These are phyloP conservation scores for Neoboletus brunneissimus DNA, from an alignment of 768 basidiomycete genomes.

Conservation along the genomic window DNA sequence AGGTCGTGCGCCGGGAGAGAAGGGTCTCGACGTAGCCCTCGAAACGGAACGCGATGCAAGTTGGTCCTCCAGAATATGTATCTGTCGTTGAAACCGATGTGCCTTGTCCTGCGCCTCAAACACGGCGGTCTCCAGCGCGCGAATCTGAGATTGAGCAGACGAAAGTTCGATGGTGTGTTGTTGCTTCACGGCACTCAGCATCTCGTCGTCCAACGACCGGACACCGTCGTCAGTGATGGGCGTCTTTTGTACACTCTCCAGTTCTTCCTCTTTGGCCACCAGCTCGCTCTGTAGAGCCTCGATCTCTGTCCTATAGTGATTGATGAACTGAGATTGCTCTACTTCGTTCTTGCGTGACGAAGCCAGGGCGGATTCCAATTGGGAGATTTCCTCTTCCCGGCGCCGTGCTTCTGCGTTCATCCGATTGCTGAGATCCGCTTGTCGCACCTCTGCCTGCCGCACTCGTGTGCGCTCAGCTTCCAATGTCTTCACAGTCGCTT, in stretches of 20 bases:
- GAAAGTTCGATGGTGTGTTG: conserved; percentile 82
- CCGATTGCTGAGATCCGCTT: conserved; percentile 57
- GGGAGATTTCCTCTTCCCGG: conserved; percentile 53
- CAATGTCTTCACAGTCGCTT: conserved; percentile 52
- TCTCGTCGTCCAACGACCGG: conserved; percentile 69
- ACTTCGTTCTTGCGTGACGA: conserved; percentile 46
- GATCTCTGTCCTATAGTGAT: conserved; percentile 64
- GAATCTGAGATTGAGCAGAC: conserved; percentile 73
- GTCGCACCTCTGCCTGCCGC: conserved; percentile 53
- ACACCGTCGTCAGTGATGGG: conserved; percentile 40
- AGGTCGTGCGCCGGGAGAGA: conserved; percentile 47
- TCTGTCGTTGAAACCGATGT: conserved; percentile 66
- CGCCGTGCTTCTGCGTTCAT: conserved; percentile 43
- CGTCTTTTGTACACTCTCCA: conserved; percentile 51
- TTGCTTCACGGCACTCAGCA: conserved; percentile 64
- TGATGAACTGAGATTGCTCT: conserved; percentile 63
- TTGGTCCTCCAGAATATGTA: conserved; percentile 65
- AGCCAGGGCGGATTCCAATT: conserved; percentile 51
- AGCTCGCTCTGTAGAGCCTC: conserved; percentile 67
- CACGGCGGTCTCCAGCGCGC: conserved; percentile 67
- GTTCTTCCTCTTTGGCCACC: conserved; percentile 59
- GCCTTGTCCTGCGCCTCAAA: conserved; percentile 71
- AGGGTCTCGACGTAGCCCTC: conserved; percentile 42
- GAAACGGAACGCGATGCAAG: conserved; percentile 46
- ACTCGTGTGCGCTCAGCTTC: conserved; percentile 63